Evolutionary conservation across 1,139 yeast genomes (phyloP), one percentile per base, ranked within the genome.

Genomic region (Lodderomyces oxycetoniae): DNA sequence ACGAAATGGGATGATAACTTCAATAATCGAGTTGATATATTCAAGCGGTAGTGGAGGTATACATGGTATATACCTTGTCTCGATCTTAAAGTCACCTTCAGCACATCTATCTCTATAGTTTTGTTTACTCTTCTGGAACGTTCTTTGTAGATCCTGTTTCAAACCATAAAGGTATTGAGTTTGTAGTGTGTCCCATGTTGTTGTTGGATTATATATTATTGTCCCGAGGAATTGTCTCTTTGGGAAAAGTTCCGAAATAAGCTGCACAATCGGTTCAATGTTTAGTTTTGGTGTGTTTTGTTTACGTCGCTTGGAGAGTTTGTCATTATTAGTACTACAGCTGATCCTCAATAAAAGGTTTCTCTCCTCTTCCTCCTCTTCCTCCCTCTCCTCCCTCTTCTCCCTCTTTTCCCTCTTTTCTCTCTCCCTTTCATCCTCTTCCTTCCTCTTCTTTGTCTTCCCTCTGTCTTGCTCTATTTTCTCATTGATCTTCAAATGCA

Each of bases 1-100:
- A 35, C 66, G 50, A 29, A 64, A 63, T 1, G 91, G 81, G n/a
- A 85, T 71, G 37, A 80, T 70, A 19, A 85, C 67, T 40, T 83
- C 83, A 17, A 85, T 51, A 3, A 79, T 59, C 35, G 73, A 61
- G 52, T 85, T 86, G 43, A 78, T 68, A 46, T 77, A 67, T 24
- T 74, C 77, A 7, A 48, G 44, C 2, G 75, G 63, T 19, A 79
- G 62, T 2, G 79, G 70, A 0, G 74, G 74, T 15, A 68, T 55
- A 35, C 53, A 43, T 2, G 74, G 71, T 9, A 68, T 62, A 46
- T 65, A 66, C 38, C 52, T 54, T 4, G 29, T 25, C 12, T 34
- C 29, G 27, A 37, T 39, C 15, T 45, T 41, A 7, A 19, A 19
- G 10, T 11, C 10, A 6, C 6, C 12, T 16, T 10, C 12, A n/a